Base-by-base conservation (phyloP, 176 grass and related monocot genomes). In the Juncus effusus region DNA sequence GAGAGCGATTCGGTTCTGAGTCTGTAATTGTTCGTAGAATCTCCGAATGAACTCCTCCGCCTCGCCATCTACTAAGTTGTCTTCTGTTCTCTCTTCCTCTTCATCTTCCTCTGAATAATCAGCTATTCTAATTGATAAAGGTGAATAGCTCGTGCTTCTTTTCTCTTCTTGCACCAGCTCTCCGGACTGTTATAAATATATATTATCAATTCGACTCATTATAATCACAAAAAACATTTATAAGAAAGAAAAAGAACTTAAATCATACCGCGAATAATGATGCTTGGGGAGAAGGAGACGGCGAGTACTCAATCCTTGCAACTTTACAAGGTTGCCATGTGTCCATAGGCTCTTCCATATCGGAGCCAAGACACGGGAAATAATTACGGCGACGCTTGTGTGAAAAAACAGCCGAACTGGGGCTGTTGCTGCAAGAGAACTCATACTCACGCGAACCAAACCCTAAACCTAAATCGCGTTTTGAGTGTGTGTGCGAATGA, bases 21-120 rank as follows among this genome's bases (percentile, higher is more conserved):
- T 70, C 38, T 79, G 85, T 14, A 96, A 78, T 56, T 96, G 88
- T 13, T 91, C 93, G 85, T 96, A 96, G 75, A 96, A 96, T 50
- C 77, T 70, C 10, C 55, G 60, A 75, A 96, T 96, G 85, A 96
- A 96, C 71, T 96, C 88, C 75, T 96, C 93, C 1, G 93, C 93
- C 28, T 88, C 85, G 77, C 76, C 77, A 61, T 96, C 88, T 42
- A 96, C 88, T 57, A 70, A n/a, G 9, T 72, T 72, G n/a, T 81
- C 45, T 70, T 11, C 51, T n/a, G 10, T 39, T 63, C 69, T 59
- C 0, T 56, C 13, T 0, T 56, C 14, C 13, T 40, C 36, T 3
- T 51, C 87, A 4, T 86, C 79, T 16, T 77, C 75, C 5, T 78
- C 76, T 2, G 84, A 89, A 59, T 84, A 96, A 69, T 91, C 60